Percentiles rank a stretch among this genome's conserved stretches.
These are phyloP conservation scores for Ramularia endophylla DNA, from an alignment of 2,329 filamentous ascomycete species.

Conservation along the genomic window DNA sequence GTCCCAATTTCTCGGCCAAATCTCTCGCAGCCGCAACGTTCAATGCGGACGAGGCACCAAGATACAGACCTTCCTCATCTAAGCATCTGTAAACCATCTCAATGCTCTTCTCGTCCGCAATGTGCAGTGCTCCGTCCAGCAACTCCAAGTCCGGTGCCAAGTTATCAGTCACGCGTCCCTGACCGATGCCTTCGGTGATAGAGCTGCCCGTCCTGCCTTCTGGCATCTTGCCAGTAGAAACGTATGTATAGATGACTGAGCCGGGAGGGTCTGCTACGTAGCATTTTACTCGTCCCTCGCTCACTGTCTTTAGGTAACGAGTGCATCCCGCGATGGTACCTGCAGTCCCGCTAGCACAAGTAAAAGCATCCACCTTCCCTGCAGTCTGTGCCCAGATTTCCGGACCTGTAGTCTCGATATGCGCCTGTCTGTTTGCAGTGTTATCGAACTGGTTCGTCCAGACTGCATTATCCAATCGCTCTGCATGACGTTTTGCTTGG, in stretches of 20 bases:
- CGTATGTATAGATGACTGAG: conserved; percentile 87
- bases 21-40: conserved; percentile 96
- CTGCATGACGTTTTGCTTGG: conserved; percentile 86
- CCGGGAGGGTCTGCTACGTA: conserved; percentile 94
- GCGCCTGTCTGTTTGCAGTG: conserved; percentile 83
- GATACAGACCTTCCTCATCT: conserved; percentile 91
- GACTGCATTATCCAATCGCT: conserved; percentile 75
- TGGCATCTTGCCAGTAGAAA: conserved; percentile 77
- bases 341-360: conserved; percentile 87
- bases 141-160: conserved; percentile 76
- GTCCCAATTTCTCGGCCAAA: conserved; percentile 83
- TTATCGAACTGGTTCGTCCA: conserved; percentile 99
- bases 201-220: conserved; percentile 75
- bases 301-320: conserved; percentile 78
- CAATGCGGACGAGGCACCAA: conserved; percentile 86
- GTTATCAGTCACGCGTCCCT: conserved; percentile 95
- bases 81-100: conserved; percentile 97
- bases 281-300: conserved; percentile 70
- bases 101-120: conserved; percentile 89
- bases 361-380: conserved; percentile 87
- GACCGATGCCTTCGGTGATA: conserved; percentile 97
- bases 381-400: conserved; percentile 94
- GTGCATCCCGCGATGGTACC: conserved; percentile 88
- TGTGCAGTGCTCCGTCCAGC: conserved; percentile 76
- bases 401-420: conserved; percentile 93